Conservation (phyloP, 1,139 yeast species). For the Sugiyamaella xylanicola region DNA sequence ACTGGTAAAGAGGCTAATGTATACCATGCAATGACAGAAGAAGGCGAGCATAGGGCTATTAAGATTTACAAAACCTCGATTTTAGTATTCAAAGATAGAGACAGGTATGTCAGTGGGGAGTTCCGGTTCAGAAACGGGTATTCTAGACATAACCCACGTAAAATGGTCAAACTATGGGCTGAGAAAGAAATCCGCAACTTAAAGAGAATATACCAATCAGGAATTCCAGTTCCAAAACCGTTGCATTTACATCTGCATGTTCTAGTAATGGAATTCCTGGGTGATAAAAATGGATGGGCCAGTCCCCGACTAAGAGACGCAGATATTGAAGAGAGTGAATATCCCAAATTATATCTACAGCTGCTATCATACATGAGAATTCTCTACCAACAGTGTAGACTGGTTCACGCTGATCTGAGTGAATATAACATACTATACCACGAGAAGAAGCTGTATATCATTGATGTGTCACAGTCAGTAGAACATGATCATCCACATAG, state of each 20-base stretch:
- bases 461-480: conserved; percentile 96
- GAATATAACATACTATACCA: conserved; percentile 91
- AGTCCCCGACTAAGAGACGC: conserved; percentile 88
- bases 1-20: conserved; percentile 99
- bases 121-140: conserved; percentile 85
- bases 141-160: conserved; percentile 87
- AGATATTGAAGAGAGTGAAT: conserved; percentile 52
- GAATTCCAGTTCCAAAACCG: conserved; percentile 93
- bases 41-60: conserved; percentile 62
- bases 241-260: conserved; percentile 86
- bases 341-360: conserved; percentile 69
- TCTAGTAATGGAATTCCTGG: conserved; percentile 91
- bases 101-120: conserved; percentile 95
- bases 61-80: conserved; percentile 96
- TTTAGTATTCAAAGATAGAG: conserved; percentile 92
- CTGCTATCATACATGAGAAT: conserved; percentile 83
- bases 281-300: conserved; percentile 68
- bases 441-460: conserved; percentile 74
- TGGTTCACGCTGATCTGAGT: conserved; percentile 95
- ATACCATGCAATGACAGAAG: conserved; percentile 84
- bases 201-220: conserved; percentile 73
- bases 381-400: conserved; percentile 81
- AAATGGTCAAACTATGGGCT: conserved; percentile 98
- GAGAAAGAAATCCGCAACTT: conserved; percentile 94
- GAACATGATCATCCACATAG: conserved; percentile 99